Base-by-base conservation (phyloP, 768 basidiomycete genomes). In the Mycena chlorophos region DNA sequence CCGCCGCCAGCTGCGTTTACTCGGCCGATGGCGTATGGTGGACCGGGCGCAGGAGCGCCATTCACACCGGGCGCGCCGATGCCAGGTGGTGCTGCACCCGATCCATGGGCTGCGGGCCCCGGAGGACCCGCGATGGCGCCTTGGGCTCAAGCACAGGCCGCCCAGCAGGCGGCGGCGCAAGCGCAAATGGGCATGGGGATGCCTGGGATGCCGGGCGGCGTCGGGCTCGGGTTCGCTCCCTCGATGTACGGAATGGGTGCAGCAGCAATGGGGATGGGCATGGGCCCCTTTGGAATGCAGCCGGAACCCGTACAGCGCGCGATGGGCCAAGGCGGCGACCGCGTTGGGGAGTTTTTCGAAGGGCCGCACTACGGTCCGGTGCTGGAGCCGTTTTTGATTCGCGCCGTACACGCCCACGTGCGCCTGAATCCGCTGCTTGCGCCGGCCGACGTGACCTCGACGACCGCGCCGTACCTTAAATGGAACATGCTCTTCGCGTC, bases 401-500 rank as follows among this genome's bases (percentile, higher is more conserved):
- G 74, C 48, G 70, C 81, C 23, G 78, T 88, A 10, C 62, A 71
- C 0, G 83, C 82, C 1, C 57, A 61, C 5, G 59, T 85, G 4
- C 67, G 70, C 45, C 54, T 91, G 29, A 90, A 91, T 64, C 87
- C 89, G 0, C 75, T 89, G 22, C 72, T 90, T 14, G 63, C 69
- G 0, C 83, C 85, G 19, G 65, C 64, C 40, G 72, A 68, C 56
- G 68, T 78, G 0, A 25, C 45, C n/a, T 46, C 45, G 12, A 74
- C 75, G 8, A 66, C 68, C 3, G 76, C 80, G 25, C 77, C 78
- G 4, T 80, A 81, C 65, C 71, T 91, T 39, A 81, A 79, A 45
- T 90, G 88, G 87, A 87, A 88, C 69, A 87, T 91, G 84, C 76
- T 87, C 39, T 88, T 84, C 66, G 72, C 75, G 5, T 79, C 86